These are phyloP conservation scores for Euphorbia peplus DNA, from an alignment of 345 rosid genomes.

Conservation along the genomic window DNA sequence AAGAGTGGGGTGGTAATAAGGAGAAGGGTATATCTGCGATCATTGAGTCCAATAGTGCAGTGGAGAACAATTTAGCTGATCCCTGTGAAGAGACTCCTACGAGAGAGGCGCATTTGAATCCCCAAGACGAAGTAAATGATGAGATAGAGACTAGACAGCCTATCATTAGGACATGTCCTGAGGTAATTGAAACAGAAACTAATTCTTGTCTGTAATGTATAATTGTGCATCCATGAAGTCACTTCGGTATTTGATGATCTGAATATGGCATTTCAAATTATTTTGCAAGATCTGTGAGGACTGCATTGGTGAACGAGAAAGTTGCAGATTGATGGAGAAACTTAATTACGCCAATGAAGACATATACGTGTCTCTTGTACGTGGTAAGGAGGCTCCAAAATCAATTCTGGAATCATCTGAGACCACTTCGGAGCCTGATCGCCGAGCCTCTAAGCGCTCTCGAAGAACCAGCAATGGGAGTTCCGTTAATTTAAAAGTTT, in stretches of 20 bases:
- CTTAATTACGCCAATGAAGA: slow-evolving; percentile 76
- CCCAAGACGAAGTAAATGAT: slow-evolving; percentile 52
- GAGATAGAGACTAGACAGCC: slow-evolving; percentile 47
- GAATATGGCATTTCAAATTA: not conserved
- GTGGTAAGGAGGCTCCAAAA: slow-evolving; percentile 92
- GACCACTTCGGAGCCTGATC: slow-evolving; percentile 60
- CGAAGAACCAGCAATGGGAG: slow-evolving; percentile 72
- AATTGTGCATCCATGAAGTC: not conserved
- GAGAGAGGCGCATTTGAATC: slow-evolving; percentile 42
- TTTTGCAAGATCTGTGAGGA: slow-evolving; percentile 67
- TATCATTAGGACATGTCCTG: slow-evolving; percentile 60
- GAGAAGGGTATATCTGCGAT: slow-evolving; percentile 67
- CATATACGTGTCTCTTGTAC: slow-evolving; percentile 68
- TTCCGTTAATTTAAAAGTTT: slow-evolving; percentile 71
- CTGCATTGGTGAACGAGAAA: slow-evolving; percentile 94
- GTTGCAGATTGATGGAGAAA: slow-evolving; percentile 82
- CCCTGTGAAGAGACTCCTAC: slow-evolving; percentile 32
- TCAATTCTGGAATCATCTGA: slow-evolving; percentile 80
- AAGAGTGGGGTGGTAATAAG: slow-evolving; percentile 85
- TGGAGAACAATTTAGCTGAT: slow-evolving; percentile 27
- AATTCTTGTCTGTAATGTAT: not conserved
- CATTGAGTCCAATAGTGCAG: slow-evolving; percentile 44
- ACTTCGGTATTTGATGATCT: slow-evolving; percentile 5
- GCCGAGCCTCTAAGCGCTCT: slow-evolving; percentile 84
- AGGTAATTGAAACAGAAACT: slow-evolving; percentile 47